These are phyloP conservation scores for Aspergillus latus DNA, from an alignment of 2,329 filamentous ascomycete genomes.

Conservation along the genomic window DNA sequence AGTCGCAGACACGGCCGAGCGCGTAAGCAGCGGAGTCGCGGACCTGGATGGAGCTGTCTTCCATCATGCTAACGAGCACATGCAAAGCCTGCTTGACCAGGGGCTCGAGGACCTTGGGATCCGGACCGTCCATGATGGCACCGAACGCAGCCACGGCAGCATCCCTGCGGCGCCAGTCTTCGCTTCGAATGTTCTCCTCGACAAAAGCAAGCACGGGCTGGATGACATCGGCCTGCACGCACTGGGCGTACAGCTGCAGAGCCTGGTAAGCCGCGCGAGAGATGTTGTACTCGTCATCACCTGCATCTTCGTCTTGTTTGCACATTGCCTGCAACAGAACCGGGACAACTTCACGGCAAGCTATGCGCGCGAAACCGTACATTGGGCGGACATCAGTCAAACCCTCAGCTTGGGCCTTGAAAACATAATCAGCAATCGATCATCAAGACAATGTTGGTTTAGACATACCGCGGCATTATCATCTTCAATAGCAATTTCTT, in stretches of 20 bases:
- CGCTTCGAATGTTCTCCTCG: slow-evolving; percentile 81
- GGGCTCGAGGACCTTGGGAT: slow-evolving; percentile 86
- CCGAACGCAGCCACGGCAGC: slow-evolving; percentile 96
- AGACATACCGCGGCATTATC: slow-evolving; percentile 77
- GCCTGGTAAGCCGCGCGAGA: slow-evolving; percentile 95
- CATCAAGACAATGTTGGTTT: slow-evolving; percentile 3
- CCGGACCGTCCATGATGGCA: slow-evolving; percentile 97
- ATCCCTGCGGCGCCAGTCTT: slow-evolving; percentile 94
- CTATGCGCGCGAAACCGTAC: slow-evolving; percentile 93
- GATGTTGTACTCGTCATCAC: slow-evolving; percentile 96
- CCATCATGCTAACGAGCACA: slow-evolving; percentile 88
- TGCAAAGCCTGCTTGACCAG: slow-evolving; percentile 94
- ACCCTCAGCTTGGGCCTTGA: slow-evolving; percentile 63
- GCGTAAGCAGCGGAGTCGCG: slow-evolving; percentile 96
- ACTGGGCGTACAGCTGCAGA: slow-evolving; percentile 90
- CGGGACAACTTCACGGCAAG: slow-evolving; percentile 89
- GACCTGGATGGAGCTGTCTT: slow-evolving; percentile 84
- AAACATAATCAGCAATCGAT: slow-evolving; percentile 25
- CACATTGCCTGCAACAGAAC: slow-evolving; percentile 85
- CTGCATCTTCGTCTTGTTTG: slow-evolving; percentile 95
- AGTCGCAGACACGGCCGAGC: slow-evolving; percentile 92
- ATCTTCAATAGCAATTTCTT: slow-evolving; percentile 96
- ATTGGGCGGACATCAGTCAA: slow-evolving; percentile 83
- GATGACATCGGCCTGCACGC: slow-evolving; percentile 80
- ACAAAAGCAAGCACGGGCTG: slow-evolving; percentile 86